Conservation (phyloP, 2,329 filamentous ascomycete genomes). For the Fusarium virguliforme region DNA sequence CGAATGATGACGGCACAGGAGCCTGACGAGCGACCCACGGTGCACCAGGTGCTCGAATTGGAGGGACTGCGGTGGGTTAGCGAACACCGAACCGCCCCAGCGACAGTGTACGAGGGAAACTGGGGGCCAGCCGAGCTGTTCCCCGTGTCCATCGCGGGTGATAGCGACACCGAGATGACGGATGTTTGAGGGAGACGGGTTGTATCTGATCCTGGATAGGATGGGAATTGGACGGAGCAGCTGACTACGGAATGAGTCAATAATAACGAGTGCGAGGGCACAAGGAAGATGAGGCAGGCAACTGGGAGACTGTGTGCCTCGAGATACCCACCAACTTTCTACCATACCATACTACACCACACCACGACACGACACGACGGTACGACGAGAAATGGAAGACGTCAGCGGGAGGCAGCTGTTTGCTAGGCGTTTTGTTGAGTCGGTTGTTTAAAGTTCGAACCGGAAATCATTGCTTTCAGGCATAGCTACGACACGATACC, state of each 20-base stretch:
- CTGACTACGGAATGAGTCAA: slow-evolving; percentile 39
- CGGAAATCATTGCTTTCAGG: slow-evolving; percentile 30
- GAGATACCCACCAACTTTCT: slow-evolving; percentile 29
- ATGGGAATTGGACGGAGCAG: slow-evolving; percentile 42
- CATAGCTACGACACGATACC: slow-evolving; percentile 30
- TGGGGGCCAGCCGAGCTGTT: slow-evolving; percentile 84
- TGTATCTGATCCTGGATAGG: slow-evolving; percentile 56
- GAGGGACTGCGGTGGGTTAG: slow-evolving; percentile 87
- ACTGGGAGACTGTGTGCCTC: slow-evolving; percentile 37
- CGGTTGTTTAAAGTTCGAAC: slow-evolving; percentile 39
- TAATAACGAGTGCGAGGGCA: slow-evolving; percentile 36
- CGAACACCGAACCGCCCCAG: slow-evolving; percentile 83
- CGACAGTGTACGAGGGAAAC: slow-evolving; percentile 96
- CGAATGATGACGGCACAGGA: slow-evolving; percentile 89
- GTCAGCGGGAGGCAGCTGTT: slow-evolving; percentile 40
- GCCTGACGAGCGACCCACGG: slow-evolving; percentile 80
- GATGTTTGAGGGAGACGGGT: slow-evolving; percentile 63
- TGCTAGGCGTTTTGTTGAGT: slow-evolving; percentile 47
- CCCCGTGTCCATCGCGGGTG: slow-evolving; percentile 56
- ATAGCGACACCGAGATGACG: slow-evolving; percentile 72
- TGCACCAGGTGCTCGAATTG: slow-evolving; percentile 80
- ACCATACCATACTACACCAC: slow-evolving; percentile 36
- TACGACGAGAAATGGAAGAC: slow-evolving; percentile 51
- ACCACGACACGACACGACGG: slow-evolving; percentile 50
- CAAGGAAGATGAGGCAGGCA: slow-evolving; percentile 15